These are phyloP conservation scores for Tolypocladium tropicale DNA, from an alignment of 2,329 filamentous ascomycete species.

Conservation along the genomic window DNA sequence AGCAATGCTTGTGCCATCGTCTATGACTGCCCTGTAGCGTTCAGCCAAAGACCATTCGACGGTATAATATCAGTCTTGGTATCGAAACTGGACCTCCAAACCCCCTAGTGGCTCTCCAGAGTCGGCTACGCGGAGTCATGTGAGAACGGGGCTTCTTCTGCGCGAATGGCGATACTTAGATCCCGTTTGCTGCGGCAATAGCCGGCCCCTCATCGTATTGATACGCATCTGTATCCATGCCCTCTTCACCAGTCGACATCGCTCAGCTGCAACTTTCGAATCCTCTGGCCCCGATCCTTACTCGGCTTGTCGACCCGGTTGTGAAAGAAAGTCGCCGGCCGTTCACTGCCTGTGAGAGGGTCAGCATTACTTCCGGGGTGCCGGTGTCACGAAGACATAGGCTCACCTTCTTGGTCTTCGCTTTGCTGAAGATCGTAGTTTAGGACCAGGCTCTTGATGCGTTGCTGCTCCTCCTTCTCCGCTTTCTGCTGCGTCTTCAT, in stretches of 20 bases:
- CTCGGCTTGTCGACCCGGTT: conserved; percentile 45
- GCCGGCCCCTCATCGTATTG: neutral
- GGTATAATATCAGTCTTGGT: neutral
- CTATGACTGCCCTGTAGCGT: neutral
- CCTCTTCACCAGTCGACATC: conserved; percentile 85
- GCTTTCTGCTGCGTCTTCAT: conserved; percentile 95
- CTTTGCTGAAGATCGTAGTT: conserved; percentile 89
- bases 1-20: neutral
- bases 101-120: neutral
- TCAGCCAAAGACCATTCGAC: neutral
- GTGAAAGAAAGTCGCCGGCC: conserved; percentile 35
- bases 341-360: conserved; percentile 35
- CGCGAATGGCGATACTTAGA: neutral
- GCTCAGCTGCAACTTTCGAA: conserved; percentile 84
- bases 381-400: conserved; percentile 8
- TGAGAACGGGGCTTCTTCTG: neutral
- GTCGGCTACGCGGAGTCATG: too few species aligned
- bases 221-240: neutral
- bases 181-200: neutral
- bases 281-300: conserved; percentile 66
- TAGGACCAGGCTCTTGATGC: conserved; percentile 94
- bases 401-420: conserved; percentile 66
- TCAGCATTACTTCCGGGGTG: neutral
- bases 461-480: conserved; percentile 90
- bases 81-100: neutral